Evolutionary conservation across 768 basidiomycete species (phyloP), one percentile per base, ranked within the genome.

Genomic region (Trametes sanguinea): DNA sequence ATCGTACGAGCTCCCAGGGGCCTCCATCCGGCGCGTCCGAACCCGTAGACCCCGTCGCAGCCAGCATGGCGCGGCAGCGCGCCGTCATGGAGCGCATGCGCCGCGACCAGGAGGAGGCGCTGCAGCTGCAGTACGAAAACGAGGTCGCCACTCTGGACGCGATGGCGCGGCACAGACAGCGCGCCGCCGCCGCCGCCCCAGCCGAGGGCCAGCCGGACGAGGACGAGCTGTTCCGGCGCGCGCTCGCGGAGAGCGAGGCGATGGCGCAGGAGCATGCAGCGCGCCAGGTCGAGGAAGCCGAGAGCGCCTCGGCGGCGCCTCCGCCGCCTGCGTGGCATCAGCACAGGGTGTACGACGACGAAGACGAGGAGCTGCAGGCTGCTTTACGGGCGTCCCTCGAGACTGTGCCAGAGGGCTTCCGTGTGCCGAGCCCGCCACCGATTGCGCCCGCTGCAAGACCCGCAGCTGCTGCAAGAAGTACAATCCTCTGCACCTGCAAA

Each of bases 341-440:
- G 32, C 62, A 80, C 53, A 76, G 85, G 48, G 83, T 87, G 42
- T 87, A 91, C 66, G 94, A 95, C 64, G 94, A 95, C 65, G 94
- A 95, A 53, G 94, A 96, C 67, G 85, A 83, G 27, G 88, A 91
- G 67, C 76, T 96, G 48, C 94, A 95, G 74, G 94, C 93, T 10
- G 94, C 94, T 4, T 78, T 96, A 51, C 86, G 79, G 70, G 94
- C 92, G 2, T 94, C 93, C 40, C 77, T 95, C 63, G 88, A 89
- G 70, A 77, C 77, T 44, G 72, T 85, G 22, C 86, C 89, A 1
- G 73, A 75, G 43, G 87, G 80, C 33, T 87, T 78, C 76, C 63
- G 65, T 29, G 54, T 76, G 11, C 76, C 76, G 17, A 54, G 65
- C 57, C 64, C 75, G 2, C 66, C 70, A 27, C 65, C 66, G n/a